Base-by-base conservation (phyloP, 2,329 filamentous ascomycete species). In the Microsporum audouinii region DNA sequence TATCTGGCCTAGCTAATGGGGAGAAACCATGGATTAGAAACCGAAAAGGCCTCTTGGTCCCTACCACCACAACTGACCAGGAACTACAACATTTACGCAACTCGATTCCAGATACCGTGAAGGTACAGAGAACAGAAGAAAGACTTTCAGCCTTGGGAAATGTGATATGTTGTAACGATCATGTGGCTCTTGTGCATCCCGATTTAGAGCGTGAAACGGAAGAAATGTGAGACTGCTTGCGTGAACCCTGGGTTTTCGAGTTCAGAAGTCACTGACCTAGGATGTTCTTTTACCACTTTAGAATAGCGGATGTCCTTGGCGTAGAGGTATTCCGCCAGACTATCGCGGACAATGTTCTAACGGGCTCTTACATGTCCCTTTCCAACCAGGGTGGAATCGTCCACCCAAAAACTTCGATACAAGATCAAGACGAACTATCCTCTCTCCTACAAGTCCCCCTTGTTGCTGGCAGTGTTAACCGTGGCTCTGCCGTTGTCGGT, bases 101-200 rank as follows among this genome's bases (percentile, higher is more conserved):
- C 77, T 91, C 88, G 62, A 85, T 99, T 67, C 94, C 94, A 43
- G 92, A 97, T 74, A 78, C 80, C 62, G 89, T 99, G 66, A 91
- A 91, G 77, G 95, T 99, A 71, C 91, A 96, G 79, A 86, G 94
- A 67, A 96, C 99, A 79, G 94, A 99, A 80, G 94, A 99, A 81
- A 86, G 94, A 47, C 82, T 99, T 65, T 96, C 91, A 17, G 94
- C 94, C 3, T 84, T 99, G 31, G 94, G 94, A 64, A 99, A 99
- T 73, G 94, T 97, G 65, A 96, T 99, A 71, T 95, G 91, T 71
- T 85, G 85, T 71, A 97, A 97, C 76, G 94, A 99, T 77, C 91
- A 96, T 77, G 94, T 97, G 67, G 94, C 94, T 59, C 86, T 99
- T 51, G 86, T 97, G 64, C 94, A 99, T 74, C 94, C 94, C 8